These are phyloP conservation scores for Penicillium maclennaniae DNA, from an alignment of 495 filamentous ascomycete species.

Conservation along the genomic window DNA sequence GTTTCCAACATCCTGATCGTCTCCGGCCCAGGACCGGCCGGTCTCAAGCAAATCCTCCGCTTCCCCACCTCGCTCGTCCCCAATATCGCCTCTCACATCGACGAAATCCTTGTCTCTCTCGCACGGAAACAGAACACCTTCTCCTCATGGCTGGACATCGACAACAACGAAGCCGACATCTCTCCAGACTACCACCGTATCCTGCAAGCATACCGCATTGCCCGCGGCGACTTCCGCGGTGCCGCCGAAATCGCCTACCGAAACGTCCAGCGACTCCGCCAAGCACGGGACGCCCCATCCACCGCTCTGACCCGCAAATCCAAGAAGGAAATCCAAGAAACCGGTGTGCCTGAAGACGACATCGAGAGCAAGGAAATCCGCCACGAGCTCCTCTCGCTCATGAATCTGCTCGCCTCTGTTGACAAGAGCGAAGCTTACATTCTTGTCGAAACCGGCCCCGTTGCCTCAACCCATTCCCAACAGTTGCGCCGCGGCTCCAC, in stretches of 20 bases:
- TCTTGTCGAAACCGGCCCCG: slow-evolving; percentile 46
- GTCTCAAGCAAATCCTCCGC: slow-evolving; percentile 59
- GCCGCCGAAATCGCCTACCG: slow-evolving; percentile 74
- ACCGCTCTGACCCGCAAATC: slow-evolving; percentile 37
- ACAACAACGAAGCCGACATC: slow-evolving; percentile 26
- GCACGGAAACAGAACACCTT: slow-evolving; percentile 37
- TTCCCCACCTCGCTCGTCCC: slow-evolving; percentile 63
- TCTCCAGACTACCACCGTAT: slow-evolving; percentile 66
- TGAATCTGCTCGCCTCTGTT: slow-evolving; percentile 87
- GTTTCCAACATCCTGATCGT: slow-evolving; percentile 67
- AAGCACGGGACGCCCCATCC: slow-evolving; percentile 46
- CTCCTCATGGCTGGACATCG: slow-evolving; percentile 32
- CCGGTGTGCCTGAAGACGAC: slow-evolving; percentile 52
- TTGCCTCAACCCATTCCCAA: slow-evolving; percentile 8
- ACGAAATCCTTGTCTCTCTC: slow-evolving; percentile 64
- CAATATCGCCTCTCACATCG: slow-evolving; percentile 69
- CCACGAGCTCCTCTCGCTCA: slow-evolving; percentile 72
- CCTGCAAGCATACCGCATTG: slow-evolving; percentile 84
- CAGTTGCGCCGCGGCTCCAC: slow-evolving; percentile 22
- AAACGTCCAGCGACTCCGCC: slow-evolving; percentile 54
- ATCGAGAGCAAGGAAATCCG: slow-evolving; percentile 51
- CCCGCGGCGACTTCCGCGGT: slow-evolving; percentile 79
- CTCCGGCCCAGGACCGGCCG: slow-evolving; percentile 50
- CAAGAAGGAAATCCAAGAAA: slow-evolving; percentile 42
- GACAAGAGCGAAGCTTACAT: slow-evolving; percentile 73